Conservation (phyloP, 2,329 filamentous ascomycete species). For the Mycosphaerella sp. region DNA sequence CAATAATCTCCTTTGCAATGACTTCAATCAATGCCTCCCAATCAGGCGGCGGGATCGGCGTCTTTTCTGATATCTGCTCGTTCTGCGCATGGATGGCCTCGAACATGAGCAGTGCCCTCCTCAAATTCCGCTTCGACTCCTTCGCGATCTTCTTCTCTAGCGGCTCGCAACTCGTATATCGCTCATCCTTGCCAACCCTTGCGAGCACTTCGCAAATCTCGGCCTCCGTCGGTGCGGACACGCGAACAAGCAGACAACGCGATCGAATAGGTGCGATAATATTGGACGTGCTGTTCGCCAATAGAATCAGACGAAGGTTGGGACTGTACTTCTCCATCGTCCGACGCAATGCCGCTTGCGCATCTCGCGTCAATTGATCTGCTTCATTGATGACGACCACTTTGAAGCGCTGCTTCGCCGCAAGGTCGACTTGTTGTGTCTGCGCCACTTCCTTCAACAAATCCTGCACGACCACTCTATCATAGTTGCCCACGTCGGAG, state of each 20-base stretch:
- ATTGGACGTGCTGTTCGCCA: conserved; percentile 95
- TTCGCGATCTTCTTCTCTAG: conserved; percentile 80
- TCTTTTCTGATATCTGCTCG: conserved; percentile 82
- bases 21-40: conserved; percentile 90
- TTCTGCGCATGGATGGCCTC: conserved; percentile 97
- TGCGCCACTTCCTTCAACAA: conserved; percentile 96
- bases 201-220: conserved; percentile 76
- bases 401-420: conserved; percentile 89
- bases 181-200: conserved; percentile 68
- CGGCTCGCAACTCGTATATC: conserved; percentile 68
- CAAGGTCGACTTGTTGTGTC: conserved; percentile 95
- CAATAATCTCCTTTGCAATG: conserved; percentile 88
- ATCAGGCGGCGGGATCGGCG: conserved; percentile 86
- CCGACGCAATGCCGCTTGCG: conserved; percentile 84
- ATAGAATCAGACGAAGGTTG: conserved; percentile 81
- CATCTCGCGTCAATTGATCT: conserved; percentile 87
- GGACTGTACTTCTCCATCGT: conserved; percentile 99
- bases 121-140: conserved; percentile 85
- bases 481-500: conserved; percentile 92
- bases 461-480: conserved; percentile 92
- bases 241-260: conserved; percentile 82
- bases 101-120: conserved; percentile 89
- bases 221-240: conserved; percentile 77
- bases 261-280: conserved; percentile 98
- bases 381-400: conserved; percentile 99